A percentile compares a stretch with the other conserved stretches of the same genome.
Conservation (phyloP, 306 rosid genomes). For the Prunus mira region DNA sequence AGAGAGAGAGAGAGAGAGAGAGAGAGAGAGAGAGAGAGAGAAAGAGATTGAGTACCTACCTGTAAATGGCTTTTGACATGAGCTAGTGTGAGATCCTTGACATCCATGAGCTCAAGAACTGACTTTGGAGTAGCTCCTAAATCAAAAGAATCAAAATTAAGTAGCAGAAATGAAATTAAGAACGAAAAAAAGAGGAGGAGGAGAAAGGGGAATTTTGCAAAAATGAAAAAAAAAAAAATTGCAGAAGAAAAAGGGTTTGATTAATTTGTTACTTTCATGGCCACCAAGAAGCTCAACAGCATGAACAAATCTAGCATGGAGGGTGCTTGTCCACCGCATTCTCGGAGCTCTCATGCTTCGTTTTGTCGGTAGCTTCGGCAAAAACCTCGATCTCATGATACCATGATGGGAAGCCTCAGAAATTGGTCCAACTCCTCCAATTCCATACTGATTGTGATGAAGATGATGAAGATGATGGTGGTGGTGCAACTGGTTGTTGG, state of each 20-base stretch:
- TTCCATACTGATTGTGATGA: constrained; percentile 19
- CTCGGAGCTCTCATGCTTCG: constrained; percentile 93
- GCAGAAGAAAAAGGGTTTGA: neutral
- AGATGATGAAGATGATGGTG: constrained; percentile 20
- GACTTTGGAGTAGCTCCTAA: constrained; percentile 95
- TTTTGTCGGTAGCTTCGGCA: constrained; percentile 68
- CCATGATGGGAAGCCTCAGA: constrained; percentile 44
- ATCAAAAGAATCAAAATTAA: neutral
- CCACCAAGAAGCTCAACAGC: constrained; percentile 98
- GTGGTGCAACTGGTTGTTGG: constrained; percentile 58
- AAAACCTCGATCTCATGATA: constrained; percentile 72
- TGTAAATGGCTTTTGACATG: constrained; percentile 98
- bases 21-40: constrained; percentile 12
- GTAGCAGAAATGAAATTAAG: neutral
- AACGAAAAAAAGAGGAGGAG: neutral
- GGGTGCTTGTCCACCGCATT: constrained; percentile 93
- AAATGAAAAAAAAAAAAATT: neutral
- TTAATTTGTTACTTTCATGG: constrained; percentile 64
- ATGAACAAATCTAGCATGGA: constrained; percentile 83
- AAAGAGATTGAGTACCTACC: constrained; percentile 40
- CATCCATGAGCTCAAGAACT: constrained; percentile 92
- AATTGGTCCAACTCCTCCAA: constrained; percentile 28
- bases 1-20: neutral
- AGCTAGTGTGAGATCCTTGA: constrained; percentile 90
- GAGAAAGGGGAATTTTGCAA: neutral